These are phyloP conservation scores for Taphrina wiesneri DNA, from an alignment of 1,139 yeast species.

Conservation along the genomic window DNA sequence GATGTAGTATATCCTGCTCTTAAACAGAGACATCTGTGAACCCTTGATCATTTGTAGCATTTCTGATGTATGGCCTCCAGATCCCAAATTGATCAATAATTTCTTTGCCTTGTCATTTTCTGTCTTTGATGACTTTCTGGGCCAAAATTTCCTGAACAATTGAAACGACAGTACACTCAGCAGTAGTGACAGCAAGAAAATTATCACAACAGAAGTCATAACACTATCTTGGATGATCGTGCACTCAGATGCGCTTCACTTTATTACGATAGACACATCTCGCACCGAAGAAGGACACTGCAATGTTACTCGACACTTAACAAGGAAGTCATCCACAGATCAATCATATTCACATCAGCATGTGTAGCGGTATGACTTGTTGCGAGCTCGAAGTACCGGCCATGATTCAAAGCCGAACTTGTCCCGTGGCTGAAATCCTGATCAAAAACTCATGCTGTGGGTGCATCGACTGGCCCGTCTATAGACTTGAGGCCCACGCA, in stretches of 20 bases:
- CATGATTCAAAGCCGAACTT: not conserved
- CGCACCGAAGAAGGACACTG: not conserved
- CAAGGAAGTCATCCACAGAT: too few species aligned
- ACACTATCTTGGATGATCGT: not conserved
- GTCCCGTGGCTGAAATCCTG: not conserved
- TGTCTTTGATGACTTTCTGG: not conserved
- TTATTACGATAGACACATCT: not conserved
- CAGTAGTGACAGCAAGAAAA: not conserved
- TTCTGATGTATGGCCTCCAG: slow-evolving; percentile 38
- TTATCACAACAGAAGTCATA: not conserved
- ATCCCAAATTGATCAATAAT: slow-evolving; percentile 33
- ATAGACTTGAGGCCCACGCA: not conserved
- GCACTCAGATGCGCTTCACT: too few species aligned
- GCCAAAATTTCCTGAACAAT: not conserved
- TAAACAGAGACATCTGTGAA: slow-evolving; percentile 16
- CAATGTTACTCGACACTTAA: too few species aligned
- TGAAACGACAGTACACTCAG: not conserved
- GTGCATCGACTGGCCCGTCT: too few species aligned
- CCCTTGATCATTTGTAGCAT: slow-evolving; percentile 34
- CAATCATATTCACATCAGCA: too few species aligned
- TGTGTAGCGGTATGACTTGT: too few species aligned
- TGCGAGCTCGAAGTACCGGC: too few species aligned
- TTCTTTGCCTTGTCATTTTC: not conserved
- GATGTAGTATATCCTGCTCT: slow-evolving; percentile 32
- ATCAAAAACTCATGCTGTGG: too few species aligned